phyloP scores from a whole-genome alignment of 2,329 filamentous ascomycete species.

The Nemania sp. region DNA sequence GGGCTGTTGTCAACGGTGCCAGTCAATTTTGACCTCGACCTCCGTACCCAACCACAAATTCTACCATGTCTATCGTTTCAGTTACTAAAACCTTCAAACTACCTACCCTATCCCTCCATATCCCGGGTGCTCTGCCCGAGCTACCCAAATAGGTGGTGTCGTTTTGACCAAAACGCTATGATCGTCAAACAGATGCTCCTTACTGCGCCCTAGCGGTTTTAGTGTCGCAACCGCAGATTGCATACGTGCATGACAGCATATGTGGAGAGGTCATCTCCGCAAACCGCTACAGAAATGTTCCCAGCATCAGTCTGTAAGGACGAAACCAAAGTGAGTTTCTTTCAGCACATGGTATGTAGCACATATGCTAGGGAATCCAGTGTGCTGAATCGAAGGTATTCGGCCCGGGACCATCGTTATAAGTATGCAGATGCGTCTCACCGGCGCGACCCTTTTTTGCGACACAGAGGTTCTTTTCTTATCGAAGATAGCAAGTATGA shows the following conservation, averaged over 20 bases:
- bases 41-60: too few relatives aligned
- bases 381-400: not conserved
- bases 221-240: conserved; percentile 1
- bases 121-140: not conserved
- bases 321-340: not conserved
- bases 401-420: too few relatives aligned
- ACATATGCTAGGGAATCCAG: not conserved
- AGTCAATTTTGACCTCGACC: too few relatives aligned
- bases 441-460: conserved; percentile 10
- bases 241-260: conserved; percentile 30
- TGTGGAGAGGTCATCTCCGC: conserved; percentile 37
- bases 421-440: not conserved
- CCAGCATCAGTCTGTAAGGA: conserved; percentile 7
- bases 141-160: not conserved
- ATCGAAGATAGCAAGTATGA: not conserved
- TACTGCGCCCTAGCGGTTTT: not conserved
- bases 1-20: too few relatives aligned
- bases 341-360: too few relatives aligned
- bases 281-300: conserved; percentile 19
- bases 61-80: too few relatives aligned
- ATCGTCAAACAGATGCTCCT: not conserved
- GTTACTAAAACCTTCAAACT: too few relatives aligned
- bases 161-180: not conserved
- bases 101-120: too few relatives aligned
- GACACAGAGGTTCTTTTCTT: conserved; percentile 11